phyloP scores from a whole-genome alignment of 139 green algal genomes.

The Edaphochlamys debaryana region DNA sequence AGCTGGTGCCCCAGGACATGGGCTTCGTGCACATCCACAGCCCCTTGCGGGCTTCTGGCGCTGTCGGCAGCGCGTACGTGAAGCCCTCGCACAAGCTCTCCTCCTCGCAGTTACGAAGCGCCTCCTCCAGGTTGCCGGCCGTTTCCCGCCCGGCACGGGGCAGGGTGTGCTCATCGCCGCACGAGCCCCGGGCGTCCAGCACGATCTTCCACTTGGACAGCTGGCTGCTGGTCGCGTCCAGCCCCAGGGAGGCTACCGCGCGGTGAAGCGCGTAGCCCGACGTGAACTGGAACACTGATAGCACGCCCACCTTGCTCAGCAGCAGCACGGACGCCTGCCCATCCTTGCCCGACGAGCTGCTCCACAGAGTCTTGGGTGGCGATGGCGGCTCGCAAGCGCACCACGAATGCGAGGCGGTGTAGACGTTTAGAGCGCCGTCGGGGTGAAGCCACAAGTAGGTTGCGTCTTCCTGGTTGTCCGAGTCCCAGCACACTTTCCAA shows the following conservation, averaged over 20 bases:
- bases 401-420: not conserved
- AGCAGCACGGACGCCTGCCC: not conserved
- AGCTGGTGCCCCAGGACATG: too few relatives aligned
- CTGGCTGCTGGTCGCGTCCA: not conserved
- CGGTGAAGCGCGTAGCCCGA: not conserved
- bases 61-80: not conserved
- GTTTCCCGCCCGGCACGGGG: not conserved
- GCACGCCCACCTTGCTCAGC: not conserved
- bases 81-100: not conserved
- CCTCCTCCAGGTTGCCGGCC: not conserved
- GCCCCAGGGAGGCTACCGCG: not conserved
- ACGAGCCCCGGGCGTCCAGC: not conserved
- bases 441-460: not conserved
- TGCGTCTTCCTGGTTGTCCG: not conserved
- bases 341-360: not conserved
- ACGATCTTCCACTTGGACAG: not conserved
- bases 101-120: not conserved
- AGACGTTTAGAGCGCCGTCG: not conserved
- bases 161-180: not conserved
- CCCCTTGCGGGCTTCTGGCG: not conserved
- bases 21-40: too few relatives aligned
- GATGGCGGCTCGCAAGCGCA: not conserved
- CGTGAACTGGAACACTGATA: not conserved
- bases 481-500: not conserved
- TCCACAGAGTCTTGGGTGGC: not conserved